Evolutionary conservation across 2,329 filamentous ascomycete genomes (phyloP).

Genomic region (Diplocarpon rosae): DNA sequence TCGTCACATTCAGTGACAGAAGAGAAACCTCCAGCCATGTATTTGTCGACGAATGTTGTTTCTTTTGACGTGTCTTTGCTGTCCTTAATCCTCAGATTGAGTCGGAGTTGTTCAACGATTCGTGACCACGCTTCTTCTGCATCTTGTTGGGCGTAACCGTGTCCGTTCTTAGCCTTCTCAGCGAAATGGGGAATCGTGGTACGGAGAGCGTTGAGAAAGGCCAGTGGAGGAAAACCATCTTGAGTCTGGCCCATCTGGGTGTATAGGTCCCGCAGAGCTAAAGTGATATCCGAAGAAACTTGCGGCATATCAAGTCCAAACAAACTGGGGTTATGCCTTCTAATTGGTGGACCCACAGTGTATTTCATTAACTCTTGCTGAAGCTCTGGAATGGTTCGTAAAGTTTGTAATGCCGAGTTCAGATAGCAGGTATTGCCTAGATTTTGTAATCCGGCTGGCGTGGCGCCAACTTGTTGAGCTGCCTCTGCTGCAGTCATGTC

Average conservation of each 20-base stretch:
- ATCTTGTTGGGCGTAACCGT: constrained; percentile 93
- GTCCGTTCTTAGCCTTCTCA: constrained; percentile 70
- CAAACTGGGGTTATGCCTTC: constrained; percentile 37
- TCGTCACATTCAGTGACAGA: constrained; percentile 78
- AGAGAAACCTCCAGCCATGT: constrained; percentile 74
- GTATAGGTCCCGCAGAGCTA: constrained; percentile 72
- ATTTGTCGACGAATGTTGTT: constrained; percentile 76
- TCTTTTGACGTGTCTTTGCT: constrained; percentile 42
- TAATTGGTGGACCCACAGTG: constrained; percentile 28
- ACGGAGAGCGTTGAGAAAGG: constrained; percentile 73
- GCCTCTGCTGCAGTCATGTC: constrained; percentile 95
- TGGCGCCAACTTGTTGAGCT: constrained; percentile 72
- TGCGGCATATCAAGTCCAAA: constrained; percentile 33
- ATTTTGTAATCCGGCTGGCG: constrained; percentile 79
- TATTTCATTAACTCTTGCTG: constrained; percentile 67
- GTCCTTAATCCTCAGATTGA: constrained; percentile 61
- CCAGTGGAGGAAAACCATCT: constrained; percentile 70
- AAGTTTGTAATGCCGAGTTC: constrained; percentile 90
- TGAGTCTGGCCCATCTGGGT: constrained; percentile 84
- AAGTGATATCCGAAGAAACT: constrained; percentile 57
- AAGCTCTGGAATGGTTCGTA: constrained; percentile 82
- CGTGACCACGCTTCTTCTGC: constrained; percentile 98
- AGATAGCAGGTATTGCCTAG: constrained; percentile 97
- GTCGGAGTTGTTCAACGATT: constrained; percentile 72
- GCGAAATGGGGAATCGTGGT: constrained; percentile 83